phyloP scores from a whole-genome alignment of 441 rosid species.

The Raphanus hybrid region DNA sequence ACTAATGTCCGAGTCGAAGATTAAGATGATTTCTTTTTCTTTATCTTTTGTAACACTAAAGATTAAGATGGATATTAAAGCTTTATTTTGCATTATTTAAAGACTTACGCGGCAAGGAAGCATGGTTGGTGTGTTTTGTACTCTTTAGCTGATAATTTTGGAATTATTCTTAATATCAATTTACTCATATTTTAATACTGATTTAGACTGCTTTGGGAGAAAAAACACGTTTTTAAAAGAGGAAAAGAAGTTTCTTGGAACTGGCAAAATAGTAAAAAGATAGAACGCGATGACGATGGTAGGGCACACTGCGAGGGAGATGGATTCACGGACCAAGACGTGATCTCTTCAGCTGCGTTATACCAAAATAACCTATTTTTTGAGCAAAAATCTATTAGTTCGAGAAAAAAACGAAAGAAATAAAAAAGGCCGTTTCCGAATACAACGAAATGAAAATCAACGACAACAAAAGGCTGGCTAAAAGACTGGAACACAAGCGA shows the following conservation, averaged over 20 bases:
- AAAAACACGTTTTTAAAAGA: conserved; percentile 33
- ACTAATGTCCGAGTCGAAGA: not conserved
- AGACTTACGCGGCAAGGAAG: conserved; percentile 39
- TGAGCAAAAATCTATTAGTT: no score
- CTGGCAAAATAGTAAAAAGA: conserved; percentile 9
- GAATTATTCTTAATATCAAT: conserved; percentile 23
- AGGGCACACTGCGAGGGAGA: not conserved
- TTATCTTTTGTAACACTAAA: no score
- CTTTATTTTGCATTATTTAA: not conserved
- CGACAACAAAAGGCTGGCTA: no score
- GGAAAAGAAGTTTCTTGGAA: conserved; percentile 32
- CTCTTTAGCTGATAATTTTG: not conserved
- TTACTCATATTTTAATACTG: conserved; percentile 9
- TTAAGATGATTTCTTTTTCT: no score
- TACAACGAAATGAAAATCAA: no score
- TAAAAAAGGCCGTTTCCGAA: no score
- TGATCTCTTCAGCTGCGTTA: no score
- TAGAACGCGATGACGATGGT: conserved; percentile 15
- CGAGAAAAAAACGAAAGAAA: no score
- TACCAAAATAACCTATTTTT: no score
- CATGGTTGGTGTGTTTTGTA: conserved; percentile 35
- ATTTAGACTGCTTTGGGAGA: conserved; percentile 1
- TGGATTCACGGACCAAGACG: no score
- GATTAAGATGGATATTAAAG: no score
- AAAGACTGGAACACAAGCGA: no score